Conservation (phyloP, 2,329 filamentous ascomycete species). For the Anthostomella pinea region DNA sequence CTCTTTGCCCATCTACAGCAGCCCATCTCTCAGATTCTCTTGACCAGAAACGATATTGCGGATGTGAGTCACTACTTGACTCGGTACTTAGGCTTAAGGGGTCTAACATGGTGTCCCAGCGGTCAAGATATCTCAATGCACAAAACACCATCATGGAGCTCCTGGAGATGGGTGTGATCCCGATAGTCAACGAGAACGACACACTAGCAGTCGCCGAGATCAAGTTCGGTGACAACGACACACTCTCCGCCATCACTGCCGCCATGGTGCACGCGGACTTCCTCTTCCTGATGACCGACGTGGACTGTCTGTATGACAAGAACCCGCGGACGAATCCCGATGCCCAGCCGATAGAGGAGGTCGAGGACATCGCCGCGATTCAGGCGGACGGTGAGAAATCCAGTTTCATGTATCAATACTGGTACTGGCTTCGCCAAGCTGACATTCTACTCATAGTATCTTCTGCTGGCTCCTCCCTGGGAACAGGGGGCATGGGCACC, state of each 20-base stretch:
- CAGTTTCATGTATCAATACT: no score
- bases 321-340: slow-evolving; percentile 85
- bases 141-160: slow-evolving; percentile 92
- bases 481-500: slow-evolving; percentile 95
- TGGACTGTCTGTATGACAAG: slow-evolving; percentile 95
- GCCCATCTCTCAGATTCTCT: slow-evolving; percentile 88
- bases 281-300: slow-evolving; percentile 97
- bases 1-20: slow-evolving; percentile 84
- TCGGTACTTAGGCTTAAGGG: no score
- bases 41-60: slow-evolving; percentile 94
- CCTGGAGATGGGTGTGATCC: slow-evolving; percentile 91
- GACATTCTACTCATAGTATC: slow-evolving; percentile 58
- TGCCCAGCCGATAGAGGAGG: slow-evolving; percentile 85
- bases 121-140: slow-evolving; percentile 92
- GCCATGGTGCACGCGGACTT: slow-evolving; percentile 97
- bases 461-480: slow-evolving; percentile 80
- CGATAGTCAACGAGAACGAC: slow-evolving; percentile 98
- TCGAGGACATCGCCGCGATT: slow-evolving; percentile 80
- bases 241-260: slow-evolving; percentile 90
- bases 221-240: slow-evolving; percentile 99
- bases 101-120: slow-evolving; percentile 41
- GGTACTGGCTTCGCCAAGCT: no score
- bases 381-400: slow-evolving; percentile 67
- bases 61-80: slow-evolving; percentile 58
- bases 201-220: slow-evolving; percentile 96